Evolutionary conservation across 2,329 filamentous ascomycete species (phyloP).

Genomic region (Penicillium sp.): DNA sequence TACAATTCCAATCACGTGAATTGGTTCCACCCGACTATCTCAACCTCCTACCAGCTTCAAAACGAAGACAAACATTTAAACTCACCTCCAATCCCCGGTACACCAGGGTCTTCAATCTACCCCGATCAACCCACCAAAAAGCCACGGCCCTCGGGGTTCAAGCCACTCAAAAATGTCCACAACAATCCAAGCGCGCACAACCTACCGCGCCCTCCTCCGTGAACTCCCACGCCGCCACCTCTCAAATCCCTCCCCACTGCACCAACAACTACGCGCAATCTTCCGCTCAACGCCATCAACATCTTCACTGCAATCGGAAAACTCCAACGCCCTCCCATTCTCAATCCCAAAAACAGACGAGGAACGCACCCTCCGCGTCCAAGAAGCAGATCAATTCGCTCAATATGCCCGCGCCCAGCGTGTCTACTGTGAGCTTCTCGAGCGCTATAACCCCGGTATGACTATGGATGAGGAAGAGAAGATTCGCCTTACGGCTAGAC

Average conservation of each 20-base stretch:
- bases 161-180: slow-evolving; percentile 18
- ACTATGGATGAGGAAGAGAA: slow-evolving; percentile 80
- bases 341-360: slow-evolving; percentile 11
- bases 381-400: slow-evolving; percentile 72
- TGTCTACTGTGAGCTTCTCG: slow-evolving; percentile 73
- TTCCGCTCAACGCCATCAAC: slow-evolving; percentile 47
- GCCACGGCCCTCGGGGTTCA: neutral
- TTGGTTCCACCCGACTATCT: neutral
- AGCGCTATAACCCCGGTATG: slow-evolving; percentile 93
- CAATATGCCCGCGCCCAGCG: slow-evolving; percentile 83
- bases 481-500: slow-evolving; percentile 75
- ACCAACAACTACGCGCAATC: slow-evolving; percentile 64
- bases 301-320: slow-evolving; percentile 15
- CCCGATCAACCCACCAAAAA: neutral
- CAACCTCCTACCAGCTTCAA: neutral
- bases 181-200: slow-evolving; percentile 57
- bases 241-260: slow-evolving; percentile 64
- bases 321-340: slow-evolving; percentile 11
- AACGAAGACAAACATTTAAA: neutral
- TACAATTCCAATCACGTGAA: slow-evolving; percentile 3
- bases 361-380: slow-evolving; percentile 28
- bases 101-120: neutral
- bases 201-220: slow-evolving; percentile 86
- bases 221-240: slow-evolving; percentile 74
- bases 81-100: neutral